Evolutionary conservation across 805 yeast species (phyloP).

Genomic region (Maudiozyma saulgeensis): DNA sequence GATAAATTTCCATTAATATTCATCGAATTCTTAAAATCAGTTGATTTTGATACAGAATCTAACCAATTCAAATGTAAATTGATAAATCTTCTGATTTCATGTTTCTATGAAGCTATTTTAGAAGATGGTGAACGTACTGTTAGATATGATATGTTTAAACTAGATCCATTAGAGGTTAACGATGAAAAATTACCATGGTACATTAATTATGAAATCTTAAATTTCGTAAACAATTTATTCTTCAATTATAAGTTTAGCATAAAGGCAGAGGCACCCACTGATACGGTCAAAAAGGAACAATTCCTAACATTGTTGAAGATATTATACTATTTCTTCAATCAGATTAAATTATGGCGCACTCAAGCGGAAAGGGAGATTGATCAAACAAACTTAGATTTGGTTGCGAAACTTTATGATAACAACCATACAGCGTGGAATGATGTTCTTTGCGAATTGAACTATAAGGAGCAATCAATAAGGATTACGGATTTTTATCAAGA

Average conservation of each 20-base stretch:
- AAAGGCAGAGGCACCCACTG: constrained; percentile 3
- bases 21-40: constrained; percentile 14
- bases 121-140: constrained; percentile 33
- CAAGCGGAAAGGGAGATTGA: constrained; percentile 23
- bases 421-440: constrained; percentile 46
- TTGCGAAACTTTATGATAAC: constrained; percentile 16
- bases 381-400: neutral
- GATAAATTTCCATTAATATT: constrained; percentile 21
- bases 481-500: constrained; percentile 62
- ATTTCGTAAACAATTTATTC: constrained; percentile 35
- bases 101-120: constrained; percentile 26
- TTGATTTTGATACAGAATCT: constrained; percentile 8
- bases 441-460: constrained; percentile 41
- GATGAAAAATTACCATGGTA: constrained; percentile 37
- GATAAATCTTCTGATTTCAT: constrained; percentile 17
- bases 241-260: constrained; percentile 23
- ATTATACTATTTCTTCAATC: constrained; percentile 33
- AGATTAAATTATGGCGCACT: constrained; percentile 28
- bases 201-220: constrained; percentile 33
- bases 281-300: constrained; percentile 8
- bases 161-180: constrained; percentile 21
- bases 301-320: constrained; percentile 33
- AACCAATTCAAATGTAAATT: constrained; percentile 12
- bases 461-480: constrained; percentile 44
- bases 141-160: constrained; percentile 18